Evolutionary conservation across 1,284 basidiomycete species (phyloP).

Genomic region (Pulchroboletus neoregius): DNA sequence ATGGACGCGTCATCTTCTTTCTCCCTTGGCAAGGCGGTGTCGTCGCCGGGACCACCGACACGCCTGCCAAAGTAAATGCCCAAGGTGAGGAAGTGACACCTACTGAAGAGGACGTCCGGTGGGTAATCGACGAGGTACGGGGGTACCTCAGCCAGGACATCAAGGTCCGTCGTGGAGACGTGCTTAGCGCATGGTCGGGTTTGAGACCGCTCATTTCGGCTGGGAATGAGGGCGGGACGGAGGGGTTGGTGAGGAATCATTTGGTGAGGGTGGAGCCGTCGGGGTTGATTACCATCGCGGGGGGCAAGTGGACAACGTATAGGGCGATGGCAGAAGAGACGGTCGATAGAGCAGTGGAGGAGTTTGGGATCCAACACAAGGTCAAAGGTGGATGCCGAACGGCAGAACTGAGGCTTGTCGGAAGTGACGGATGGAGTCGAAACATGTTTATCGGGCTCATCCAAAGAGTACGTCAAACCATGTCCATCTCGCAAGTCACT

Average conservation of each 20-base stretch:
- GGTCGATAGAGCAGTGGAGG: conserved; percentile 83
- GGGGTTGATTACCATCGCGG: conserved; percentile 91
- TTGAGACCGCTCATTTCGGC: conserved; percentile 88
- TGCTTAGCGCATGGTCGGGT: conserved; percentile 94
- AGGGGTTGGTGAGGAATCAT: conserved; percentile 91
- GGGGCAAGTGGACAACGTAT: conserved; percentile 99
- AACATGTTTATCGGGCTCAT: conserved; percentile 98
- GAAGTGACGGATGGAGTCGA: conserved; percentile 92
- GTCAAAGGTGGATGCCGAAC: conserved; percentile 74
- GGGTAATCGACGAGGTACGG: conserved; percentile 92
- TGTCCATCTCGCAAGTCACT: neutral
- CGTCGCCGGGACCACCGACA: conserved; percentile 96
- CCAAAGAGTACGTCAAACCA: conserved; percentile 60
- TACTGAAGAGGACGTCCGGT: conserved; percentile 91
- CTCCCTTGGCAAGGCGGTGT: conserved; percentile 98
- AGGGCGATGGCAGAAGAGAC: conserved; percentile 96
- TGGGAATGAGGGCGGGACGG: conserved; percentile 58
- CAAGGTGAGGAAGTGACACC: conserved; percentile 69
- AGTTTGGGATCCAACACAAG: conserved; percentile 61
- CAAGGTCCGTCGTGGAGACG: conserved; percentile 92
- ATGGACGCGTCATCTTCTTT: conserved; percentile 98
- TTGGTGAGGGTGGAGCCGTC: conserved; percentile 83
- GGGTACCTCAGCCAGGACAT: conserved; percentile 90
- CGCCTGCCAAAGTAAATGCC: conserved; percentile 68
- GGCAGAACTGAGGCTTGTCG: conserved; percentile 78